Evolutionary conservation across 768 basidiomycete genomes (phyloP), one percentile per base, ranked within the genome.

Genomic region (Mycena metata): DNA sequence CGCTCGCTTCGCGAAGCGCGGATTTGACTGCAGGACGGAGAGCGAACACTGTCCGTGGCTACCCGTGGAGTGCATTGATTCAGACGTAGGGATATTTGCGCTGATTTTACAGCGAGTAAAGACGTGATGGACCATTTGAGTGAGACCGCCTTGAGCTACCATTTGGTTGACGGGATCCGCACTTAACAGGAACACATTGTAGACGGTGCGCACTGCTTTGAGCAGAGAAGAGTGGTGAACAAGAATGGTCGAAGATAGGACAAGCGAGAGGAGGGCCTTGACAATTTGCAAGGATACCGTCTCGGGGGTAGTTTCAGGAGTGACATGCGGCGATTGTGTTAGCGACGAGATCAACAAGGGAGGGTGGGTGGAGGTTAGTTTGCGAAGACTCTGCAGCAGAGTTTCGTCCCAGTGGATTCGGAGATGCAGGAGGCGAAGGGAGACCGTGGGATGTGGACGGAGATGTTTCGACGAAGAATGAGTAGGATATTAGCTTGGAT

Each of bases 61-160:
- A 12, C 60, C 30, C 26, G 61, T 70, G 12, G 62, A 72, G 33
- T 47, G 66, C 56, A 43, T 59, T 57, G 76, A 75, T 41, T 72
- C 70, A 42, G 74, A 66, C 12, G 70, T 70, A 61, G 71, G 71
- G 33, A 74, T 62, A 33, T 68, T 72, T 55, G 73, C 75, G 57
- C 76, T 79, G 33, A 84, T 74, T 76, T 85, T 85, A 74, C 94
- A 95, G 23, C 98, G 88, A 16, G 92, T 87, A 77, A 99, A 99
- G 64, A 99, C 90, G 75, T 98, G 96, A 74, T 98, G 93, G 3
- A 99, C 96, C 91, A 99, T 99, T 79, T 99, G 98, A 0, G 96
- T 96, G 19, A 99, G 87, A 19, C 96, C 96, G 21, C 97, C 98
- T 79, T 99, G 98, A 19, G 98, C 98, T 42, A 99, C 97, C 84